Percentiles rank a stretch among this genome's conserved stretches.
phyloP scores from a whole-genome alignment of 2,329 filamentous ascomycete species.

The Phaeoacremonium minimum region DNA sequence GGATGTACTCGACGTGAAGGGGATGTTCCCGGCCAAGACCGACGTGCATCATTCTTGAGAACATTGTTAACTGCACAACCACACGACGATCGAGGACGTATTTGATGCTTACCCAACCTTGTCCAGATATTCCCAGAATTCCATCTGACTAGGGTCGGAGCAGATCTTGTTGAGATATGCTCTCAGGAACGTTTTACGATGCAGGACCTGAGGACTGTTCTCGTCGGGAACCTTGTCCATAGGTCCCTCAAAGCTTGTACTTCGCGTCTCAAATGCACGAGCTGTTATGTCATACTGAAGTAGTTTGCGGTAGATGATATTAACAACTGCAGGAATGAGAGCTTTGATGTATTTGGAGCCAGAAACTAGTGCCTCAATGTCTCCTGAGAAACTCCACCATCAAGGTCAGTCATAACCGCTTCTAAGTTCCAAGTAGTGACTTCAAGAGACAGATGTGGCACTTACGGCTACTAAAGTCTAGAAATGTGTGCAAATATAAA shows the following conservation, averaged over 20 bases:
- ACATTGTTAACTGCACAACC: constrained; percentile 1
- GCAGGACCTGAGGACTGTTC: constrained; percentile 68
- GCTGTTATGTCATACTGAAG: constrained; percentile 79
- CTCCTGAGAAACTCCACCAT: too few relatives aligned
- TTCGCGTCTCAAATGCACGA: constrained; percentile 63
- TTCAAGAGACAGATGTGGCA: too few relatives aligned
- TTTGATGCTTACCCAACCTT: constrained; percentile 70
- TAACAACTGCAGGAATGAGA: constrained; percentile 78
- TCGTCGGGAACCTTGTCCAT: constrained; percentile 61
- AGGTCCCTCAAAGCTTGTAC: constrained; percentile 62
- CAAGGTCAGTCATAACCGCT: too few relatives aligned
- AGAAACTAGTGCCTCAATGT: constrained; percentile 65
- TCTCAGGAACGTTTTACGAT: constrained; percentile 74
- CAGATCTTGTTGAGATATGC: constrained; percentile 73
- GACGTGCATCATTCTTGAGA: constrained; percentile 73
- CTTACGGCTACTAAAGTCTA: constrained; percentile 70
- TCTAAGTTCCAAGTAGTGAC: too few relatives aligned
- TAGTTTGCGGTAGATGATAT: constrained; percentile 80
- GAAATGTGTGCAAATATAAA: constrained; percentile 69
- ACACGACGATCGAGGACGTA: too few relatives aligned
- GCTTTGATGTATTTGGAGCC: constrained; percentile 75
- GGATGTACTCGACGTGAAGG: constrained; percentile 75
- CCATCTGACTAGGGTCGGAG: constrained; percentile 68
- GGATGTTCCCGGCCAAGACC: constrained; percentile 68
- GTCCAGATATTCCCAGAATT: constrained; percentile 81